phyloP scores from a whole-genome alignment of 2,329 filamentous ascomycete species.

The Claviceps sp. region DNA sequence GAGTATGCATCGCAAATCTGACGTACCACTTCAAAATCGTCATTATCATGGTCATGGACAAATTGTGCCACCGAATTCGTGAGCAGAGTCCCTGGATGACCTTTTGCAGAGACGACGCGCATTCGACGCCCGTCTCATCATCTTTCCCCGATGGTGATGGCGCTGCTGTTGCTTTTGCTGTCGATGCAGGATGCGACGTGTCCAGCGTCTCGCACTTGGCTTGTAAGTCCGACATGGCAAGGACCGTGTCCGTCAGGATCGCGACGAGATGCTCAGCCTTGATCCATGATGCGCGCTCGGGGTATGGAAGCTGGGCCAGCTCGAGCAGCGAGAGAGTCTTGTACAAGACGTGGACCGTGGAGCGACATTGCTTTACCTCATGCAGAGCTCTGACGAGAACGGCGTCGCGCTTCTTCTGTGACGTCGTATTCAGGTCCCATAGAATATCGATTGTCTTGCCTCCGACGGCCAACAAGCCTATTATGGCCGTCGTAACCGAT shows the following conservation, averaged over 20 bases:
- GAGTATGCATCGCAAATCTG: neutral
- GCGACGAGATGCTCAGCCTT: slow-evolving; percentile 21
- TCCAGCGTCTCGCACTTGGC: slow-evolving; percentile 13
- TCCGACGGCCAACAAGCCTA: slow-evolving; percentile 23
- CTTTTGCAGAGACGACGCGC: slow-evolving; percentile 12
- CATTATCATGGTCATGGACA: slow-evolving; percentile 27
- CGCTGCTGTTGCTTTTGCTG: neutral
- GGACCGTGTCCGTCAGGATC: slow-evolving; percentile 22
- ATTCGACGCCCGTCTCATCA: neutral
- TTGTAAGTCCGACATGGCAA: slow-evolving; percentile 22
- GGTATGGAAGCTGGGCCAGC: slow-evolving; percentile 19
- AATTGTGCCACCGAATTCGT: slow-evolving; percentile 23
- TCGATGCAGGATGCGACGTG: neutral
- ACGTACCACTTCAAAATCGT: slow-evolving; percentile 26
- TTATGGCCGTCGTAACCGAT: slow-evolving; percentile 23
- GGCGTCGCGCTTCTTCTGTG: slow-evolving; percentile 13
- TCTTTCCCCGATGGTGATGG: neutral
- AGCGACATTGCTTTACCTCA: slow-evolving; percentile 24
- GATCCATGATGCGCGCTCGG: slow-evolving; percentile 23
- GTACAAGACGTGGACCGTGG: slow-evolving; percentile 22
- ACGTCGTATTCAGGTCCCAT: slow-evolving; percentile 20
- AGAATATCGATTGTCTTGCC: slow-evolving; percentile 21
- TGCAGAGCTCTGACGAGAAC: slow-evolving; percentile 19
- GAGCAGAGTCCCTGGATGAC: slow-evolving; percentile 17
- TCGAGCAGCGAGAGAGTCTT: slow-evolving; percentile 22